phyloP scores from a whole-genome alignment of 257 asterid species.

The Eucommia ulmoides region DNA sequence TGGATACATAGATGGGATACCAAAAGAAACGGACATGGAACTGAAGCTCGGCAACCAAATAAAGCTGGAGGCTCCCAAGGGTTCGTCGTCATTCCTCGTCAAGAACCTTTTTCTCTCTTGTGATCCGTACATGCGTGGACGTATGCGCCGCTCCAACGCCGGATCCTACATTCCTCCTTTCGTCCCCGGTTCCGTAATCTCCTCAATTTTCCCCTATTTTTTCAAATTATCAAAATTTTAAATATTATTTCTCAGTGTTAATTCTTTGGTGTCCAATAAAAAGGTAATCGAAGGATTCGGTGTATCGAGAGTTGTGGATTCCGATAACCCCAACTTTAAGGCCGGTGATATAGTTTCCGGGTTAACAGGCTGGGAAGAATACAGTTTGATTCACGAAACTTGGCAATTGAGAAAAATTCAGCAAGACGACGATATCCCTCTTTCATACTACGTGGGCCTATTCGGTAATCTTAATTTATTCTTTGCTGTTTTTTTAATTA shows the following conservation, averaged over 20 bases:
- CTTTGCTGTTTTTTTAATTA: no score
- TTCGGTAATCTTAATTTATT: no score
- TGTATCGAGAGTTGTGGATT: conserved; percentile 58
- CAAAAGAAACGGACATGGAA: conserved; percentile 74
- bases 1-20: conserved; percentile 57
- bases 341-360: conserved; percentile 73
- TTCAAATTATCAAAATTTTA: not conserved
- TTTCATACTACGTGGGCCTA: conserved; percentile 67
- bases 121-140: conserved; percentile 87
- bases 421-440: conserved; percentile 44
- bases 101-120: conserved; percentile 87
- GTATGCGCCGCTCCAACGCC: conserved; percentile 69
- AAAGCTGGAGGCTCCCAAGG: conserved; percentile 52
- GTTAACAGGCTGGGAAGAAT: conserved; percentile 87
- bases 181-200: conserved; percentile 55
- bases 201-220: not conserved
- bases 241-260: not conserved
- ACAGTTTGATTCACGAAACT: conserved; percentile 45
- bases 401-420: conserved; percentile 56
- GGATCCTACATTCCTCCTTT: conserved; percentile 84
- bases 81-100: conserved; percentile 47
- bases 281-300: conserved; percentile 88
- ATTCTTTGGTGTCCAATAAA: not conserved
- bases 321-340: conserved; percentile 56
- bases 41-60: conserved; percentile 36